Percentiles rank a stretch among this genome's conserved stretches.
Evolutionary conservation across 495 filamentous ascomycete genomes (phyloP).

Genomic region (Aspergillus cavernicola): DNA sequence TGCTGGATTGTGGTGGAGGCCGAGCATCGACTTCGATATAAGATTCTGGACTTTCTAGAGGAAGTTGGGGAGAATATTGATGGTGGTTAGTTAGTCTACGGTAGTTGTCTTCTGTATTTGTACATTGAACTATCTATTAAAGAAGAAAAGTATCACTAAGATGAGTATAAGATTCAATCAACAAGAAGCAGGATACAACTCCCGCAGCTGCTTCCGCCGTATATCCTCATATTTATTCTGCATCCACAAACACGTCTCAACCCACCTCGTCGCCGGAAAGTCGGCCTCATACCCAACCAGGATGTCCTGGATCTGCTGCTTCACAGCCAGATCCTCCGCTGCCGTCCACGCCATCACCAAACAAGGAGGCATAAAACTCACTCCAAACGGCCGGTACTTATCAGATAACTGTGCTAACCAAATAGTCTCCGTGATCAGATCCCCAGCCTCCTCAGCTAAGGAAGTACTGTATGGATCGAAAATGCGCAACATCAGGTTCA

Average conservation of each 20-base stretch:
- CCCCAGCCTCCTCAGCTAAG: constrained; percentile 15
- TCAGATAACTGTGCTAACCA: constrained; percentile 9
- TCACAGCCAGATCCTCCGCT: constrained; percentile 5
- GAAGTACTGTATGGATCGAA: constrained; percentile 17
- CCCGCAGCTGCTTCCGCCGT: not conserved
- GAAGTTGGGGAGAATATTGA: constrained; percentile 1
- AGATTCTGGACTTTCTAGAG: constrained; percentile 4
- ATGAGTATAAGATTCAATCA: too few relatives aligned
- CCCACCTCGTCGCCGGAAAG: constrained; percentile 14
- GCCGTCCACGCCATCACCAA: constrained; percentile 21
- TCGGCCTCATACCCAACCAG: constrained; percentile 16
- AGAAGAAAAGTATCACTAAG: too few relatives aligned
- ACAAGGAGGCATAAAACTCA: constrained; percentile 18
- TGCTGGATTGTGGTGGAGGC: constrained; percentile 13
- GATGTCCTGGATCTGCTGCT: constrained; percentile 6
- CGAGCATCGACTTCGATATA: constrained; percentile 8
- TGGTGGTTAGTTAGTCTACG: not conserved
- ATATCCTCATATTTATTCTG: not conserved
- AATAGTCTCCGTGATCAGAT: constrained; percentile 21
- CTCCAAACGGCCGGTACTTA: constrained; percentile 23
- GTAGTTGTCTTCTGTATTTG: not conserved
- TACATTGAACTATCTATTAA: too few relatives aligned
- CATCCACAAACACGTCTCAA: constrained; percentile 9
- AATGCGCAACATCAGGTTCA: constrained; percentile 28
- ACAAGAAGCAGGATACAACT: not conserved